A percentile compares a stretch with the other conserved stretches of the same genome.
These are phyloP conservation scores for Fusarium pseudocircinatum DNA, from an alignment of 2,329 filamentous ascomycete genomes.

Conservation along the genomic window DNA sequence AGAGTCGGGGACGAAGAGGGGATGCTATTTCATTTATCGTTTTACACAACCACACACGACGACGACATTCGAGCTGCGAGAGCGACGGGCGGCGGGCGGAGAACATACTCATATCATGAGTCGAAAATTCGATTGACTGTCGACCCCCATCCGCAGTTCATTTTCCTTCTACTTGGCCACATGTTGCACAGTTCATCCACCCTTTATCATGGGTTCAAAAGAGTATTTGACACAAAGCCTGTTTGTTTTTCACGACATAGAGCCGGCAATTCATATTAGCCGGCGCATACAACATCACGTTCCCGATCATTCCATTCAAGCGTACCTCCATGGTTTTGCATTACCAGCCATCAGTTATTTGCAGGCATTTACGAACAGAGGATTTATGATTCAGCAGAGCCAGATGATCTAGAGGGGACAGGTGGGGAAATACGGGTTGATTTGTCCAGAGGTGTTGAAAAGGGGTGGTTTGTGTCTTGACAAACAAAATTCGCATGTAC, in stretches of 20 bases:
- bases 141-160: constrained; percentile 16
- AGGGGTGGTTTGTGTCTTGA: constrained; percentile 21
- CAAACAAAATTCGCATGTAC: constrained; percentile 23
- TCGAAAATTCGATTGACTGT: constrained; percentile 19
- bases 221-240: constrained; percentile 22
- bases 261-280: constrained; percentile 13
- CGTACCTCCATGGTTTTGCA: constrained; percentile 36
- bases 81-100: constrained; percentile 18
- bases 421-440: not conserved
- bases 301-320: constrained; percentile 37
- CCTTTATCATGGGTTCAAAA: constrained; percentile 2
- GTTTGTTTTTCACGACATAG: constrained; percentile 29
- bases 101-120: constrained; percentile 10
- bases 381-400: constrained; percentile 18
- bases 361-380: constrained; percentile 36
- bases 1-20: constrained; percentile 34
- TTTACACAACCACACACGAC: constrained; percentile 16
- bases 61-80: constrained; percentile 26
- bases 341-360: constrained; percentile 38
- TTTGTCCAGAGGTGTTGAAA: constrained; percentile 1
- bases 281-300: constrained; percentile 40
- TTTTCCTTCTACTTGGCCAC: constrained; percentile 33
- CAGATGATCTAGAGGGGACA: not conserved
- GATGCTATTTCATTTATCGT: constrained; percentile 34
- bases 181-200: constrained; percentile 27